Evolutionary conservation across 495 filamentous ascomycete genomes (phyloP).

Genomic region (Margaritispora aquatica): DNA sequence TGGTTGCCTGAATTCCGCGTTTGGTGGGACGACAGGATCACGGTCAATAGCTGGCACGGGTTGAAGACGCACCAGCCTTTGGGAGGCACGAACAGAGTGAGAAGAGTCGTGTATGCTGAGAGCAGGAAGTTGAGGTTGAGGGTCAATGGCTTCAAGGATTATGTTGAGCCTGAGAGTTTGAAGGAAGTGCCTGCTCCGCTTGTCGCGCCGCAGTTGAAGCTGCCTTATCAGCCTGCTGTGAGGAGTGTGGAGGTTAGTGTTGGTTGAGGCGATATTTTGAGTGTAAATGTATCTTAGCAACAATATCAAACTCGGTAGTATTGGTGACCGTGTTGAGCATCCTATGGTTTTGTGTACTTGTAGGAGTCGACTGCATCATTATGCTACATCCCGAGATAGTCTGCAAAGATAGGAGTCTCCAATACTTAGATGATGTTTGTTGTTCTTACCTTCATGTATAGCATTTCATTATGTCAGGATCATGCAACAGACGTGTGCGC

Average conservation of each 20-base stretch:
- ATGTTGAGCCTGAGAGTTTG: slow-evolving; percentile 6
- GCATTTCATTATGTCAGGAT: no score
- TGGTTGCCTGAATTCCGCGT: slow-evolving; percentile 33
- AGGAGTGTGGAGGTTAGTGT: slow-evolving; percentile 3
- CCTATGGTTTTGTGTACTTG: no score
- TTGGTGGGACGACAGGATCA: slow-evolving; percentile 43
- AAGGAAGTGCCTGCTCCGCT: slow-evolving; percentile 6
- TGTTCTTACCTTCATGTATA: no score
- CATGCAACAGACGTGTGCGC: no score
- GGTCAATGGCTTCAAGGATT: slow-evolving; percentile 10
- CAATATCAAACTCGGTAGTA: not conserved
- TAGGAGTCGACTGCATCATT: no score
- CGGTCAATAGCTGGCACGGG: slow-evolving; percentile 38
- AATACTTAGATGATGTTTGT: no score
- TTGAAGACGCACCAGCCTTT: slow-evolving; percentile 36
- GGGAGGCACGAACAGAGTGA: slow-evolving; percentile 37
- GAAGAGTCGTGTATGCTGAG: slow-evolving; percentile 28
- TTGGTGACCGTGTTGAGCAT: not conserved
- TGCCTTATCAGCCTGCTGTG: slow-evolving; percentile 6
- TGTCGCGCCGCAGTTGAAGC: slow-evolving; percentile 1
- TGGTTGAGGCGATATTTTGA: not conserved
- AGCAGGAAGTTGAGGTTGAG: slow-evolving; percentile 8
- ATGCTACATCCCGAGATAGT: no score
- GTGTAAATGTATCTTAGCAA: not conserved
- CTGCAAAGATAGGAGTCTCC: no score